Conservation (phyloP, 345 rosid species). For the Melaleuca alternifolia region DNA sequence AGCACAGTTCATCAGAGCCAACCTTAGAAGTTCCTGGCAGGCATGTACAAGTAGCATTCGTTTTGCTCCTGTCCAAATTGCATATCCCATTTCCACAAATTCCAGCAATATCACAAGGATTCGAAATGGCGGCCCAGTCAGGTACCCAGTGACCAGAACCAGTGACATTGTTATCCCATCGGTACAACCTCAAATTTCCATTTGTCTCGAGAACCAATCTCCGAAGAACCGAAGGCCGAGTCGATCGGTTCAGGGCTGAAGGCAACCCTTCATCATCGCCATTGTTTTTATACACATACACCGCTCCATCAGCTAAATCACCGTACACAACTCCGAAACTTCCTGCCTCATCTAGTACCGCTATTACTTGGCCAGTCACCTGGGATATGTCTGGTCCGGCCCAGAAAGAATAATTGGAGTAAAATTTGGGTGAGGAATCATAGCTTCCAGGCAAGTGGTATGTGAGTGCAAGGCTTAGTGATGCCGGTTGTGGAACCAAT, state of each 20-base stretch:
- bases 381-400: conserved; percentile 77
- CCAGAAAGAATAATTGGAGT: conserved; percentile 74
- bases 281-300: conserved; percentile 71
- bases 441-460: conserved; percentile 31
- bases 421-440: conserved; percentile 14
- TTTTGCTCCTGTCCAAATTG: conserved; percentile 57
- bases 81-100: conserved; percentile 84
- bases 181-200: conserved; percentile 67
- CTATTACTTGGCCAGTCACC: conserved; percentile 73
- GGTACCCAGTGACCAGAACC: conserved; percentile 75
- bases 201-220: conserved; percentile 65
- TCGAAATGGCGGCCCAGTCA: conserved; percentile 86
- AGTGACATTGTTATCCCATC: conserved; percentile 74
- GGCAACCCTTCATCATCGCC: conserved; percentile 35
- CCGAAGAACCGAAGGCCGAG: conserved; percentile 24
- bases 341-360: conserved; percentile 61
- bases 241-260: conserved; percentile 22
- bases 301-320: conserved; percentile 61
- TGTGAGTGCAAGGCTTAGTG: conserved; percentile 69
- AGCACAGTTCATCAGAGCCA: background rate
- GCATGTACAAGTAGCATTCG: conserved; percentile 63
- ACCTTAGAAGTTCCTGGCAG: conserved; percentile 51
- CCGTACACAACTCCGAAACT: conserved; percentile 84
- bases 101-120: conserved; percentile 83
- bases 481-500: conserved; percentile 79